Evolutionary conservation across 805 yeast genomes (phyloP), one percentile per base, ranked within the genome.

Genomic region (Cyberlindnera suaveolens): DNA sequence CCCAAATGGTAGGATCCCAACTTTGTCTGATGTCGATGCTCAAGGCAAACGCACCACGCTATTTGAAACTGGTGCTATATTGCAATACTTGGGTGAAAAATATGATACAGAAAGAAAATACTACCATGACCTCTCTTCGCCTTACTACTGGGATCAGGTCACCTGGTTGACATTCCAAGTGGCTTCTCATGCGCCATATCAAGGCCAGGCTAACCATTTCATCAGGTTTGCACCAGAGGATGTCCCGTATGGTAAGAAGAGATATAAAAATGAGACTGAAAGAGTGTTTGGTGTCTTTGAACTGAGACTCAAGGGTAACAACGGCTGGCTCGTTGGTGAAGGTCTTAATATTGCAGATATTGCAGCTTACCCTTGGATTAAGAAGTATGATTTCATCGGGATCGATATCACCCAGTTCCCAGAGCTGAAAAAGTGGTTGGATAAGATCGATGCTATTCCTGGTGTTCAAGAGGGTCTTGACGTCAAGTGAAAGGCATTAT

Each of bases 1-100:
- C 57, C 80, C 82, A 16, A 79, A 80, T 52, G 85, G 87, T 5
- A 65, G 78, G 52, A 74, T 82, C 40, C 87, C 88, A 23, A 69
- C 79, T 0, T 58, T 82, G 31, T 65, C 57, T 31, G 70, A 67
- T 38, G 63, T 56, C 31, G 55, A 60, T 36, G 45, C 54, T 5
- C 41, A 70, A 5, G 80, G 78, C 4, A 60, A 71, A 34, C 58
- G 58, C 7, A 66, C 67, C 27, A 63, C 73, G 18, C 55, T 82
- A 23, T 70, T 72, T 50, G 86, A 81, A 61, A 69, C 80, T 30
- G 85, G 75, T 29, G 84, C 86, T 2, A 80, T 81, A 47, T 57
- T 82, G 60, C 62, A 67, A 45, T 82, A 78, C 56, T 58, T 81
- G 33, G 77, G 75, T 42, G 84, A 78, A 49, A 76, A 71, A 48